Evolutionary conservation across 73 alveolate genomes (phyloP).

Genomic region (Tetrahymena elliotti): DNA sequence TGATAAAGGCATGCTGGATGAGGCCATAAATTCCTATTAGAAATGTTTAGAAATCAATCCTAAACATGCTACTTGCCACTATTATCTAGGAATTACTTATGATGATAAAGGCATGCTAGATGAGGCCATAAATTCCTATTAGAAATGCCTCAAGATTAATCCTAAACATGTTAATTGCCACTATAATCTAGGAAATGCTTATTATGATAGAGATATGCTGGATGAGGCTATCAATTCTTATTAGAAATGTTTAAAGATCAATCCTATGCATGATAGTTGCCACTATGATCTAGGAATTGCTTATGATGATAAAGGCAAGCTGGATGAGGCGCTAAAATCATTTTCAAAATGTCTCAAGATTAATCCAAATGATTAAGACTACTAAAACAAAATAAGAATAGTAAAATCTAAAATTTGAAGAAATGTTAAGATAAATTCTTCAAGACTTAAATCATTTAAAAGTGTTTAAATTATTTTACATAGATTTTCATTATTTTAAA

Average conservation of each 20-base stretch:
- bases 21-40: background rate
- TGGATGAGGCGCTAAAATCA: background rate
- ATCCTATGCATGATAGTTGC: background rate
- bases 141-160: background rate
- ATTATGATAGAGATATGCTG: background rate
- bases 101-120: background rate
- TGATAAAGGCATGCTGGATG: background rate
- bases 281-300: background rate
- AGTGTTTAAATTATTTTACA: too few species aligned
- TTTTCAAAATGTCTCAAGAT: background rate
- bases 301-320: background rate
- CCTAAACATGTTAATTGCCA: background rate
- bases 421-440: too few species aligned
- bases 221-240: background rate
- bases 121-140: background rate
- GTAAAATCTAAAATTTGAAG: too few species aligned
- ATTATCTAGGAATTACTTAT: background rate
- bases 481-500: too few species aligned
- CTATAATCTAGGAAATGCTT: background rate
- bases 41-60: background rate
- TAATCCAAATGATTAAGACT: too few species aligned
- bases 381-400: too few species aligned
- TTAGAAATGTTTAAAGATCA: background rate
- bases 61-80: background rate
- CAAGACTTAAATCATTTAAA: too few species aligned